Conservation (phyloP, 2,329 filamentous ascomycete genomes). For the Colletotrichum sidae region DNA sequence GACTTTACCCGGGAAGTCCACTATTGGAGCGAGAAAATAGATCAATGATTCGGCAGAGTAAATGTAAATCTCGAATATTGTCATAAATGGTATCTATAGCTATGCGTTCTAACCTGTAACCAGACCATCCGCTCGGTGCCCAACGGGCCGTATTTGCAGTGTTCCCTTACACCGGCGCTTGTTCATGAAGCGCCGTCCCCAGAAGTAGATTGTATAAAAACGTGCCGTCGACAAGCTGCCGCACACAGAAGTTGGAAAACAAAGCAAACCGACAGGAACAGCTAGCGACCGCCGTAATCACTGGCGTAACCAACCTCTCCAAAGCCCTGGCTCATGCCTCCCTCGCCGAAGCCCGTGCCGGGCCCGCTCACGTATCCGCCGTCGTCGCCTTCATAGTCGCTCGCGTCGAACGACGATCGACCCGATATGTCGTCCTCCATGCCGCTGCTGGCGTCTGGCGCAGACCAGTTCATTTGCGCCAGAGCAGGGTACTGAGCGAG, state of each 20-base stretch:
- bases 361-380: slow-evolving; percentile 74
- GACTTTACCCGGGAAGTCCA: no score
- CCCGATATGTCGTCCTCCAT: slow-evolving; percentile 83
- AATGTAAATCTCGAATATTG: slow-evolving; percentile 13
- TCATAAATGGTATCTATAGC: slow-evolving; percentile 38
- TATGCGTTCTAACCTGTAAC: slow-evolving; percentile 34
- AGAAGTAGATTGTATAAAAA: slow-evolving; percentile 15
- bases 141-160: slow-evolving; percentile 14
- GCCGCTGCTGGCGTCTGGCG: slow-evolving; percentile 73
- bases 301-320: slow-evolving; percentile 66
- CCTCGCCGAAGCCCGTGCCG: slow-evolving; percentile 69
- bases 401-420: slow-evolving; percentile 84
- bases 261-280: slow-evolving; percentile 2
- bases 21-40: no score
- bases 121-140: slow-evolving; percentile 29
- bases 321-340: slow-evolving; percentile 66
- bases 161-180: slow-evolving; percentile 32
- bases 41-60: neutral
- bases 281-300: slow-evolving; percentile 61
- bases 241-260: slow-evolving; percentile 19
- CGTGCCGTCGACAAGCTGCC: slow-evolving; percentile 13
- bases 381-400: slow-evolving; percentile 81
- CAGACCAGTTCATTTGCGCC: slow-evolving; percentile 88
- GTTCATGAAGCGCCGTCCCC: slow-evolving; percentile 28
- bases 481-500: slow-evolving; percentile 93